Evolutionary conservation across 225 moss, liverwort and hornwort genomes (phyloP).

Genomic region (Lunularia cruciata): DNA sequence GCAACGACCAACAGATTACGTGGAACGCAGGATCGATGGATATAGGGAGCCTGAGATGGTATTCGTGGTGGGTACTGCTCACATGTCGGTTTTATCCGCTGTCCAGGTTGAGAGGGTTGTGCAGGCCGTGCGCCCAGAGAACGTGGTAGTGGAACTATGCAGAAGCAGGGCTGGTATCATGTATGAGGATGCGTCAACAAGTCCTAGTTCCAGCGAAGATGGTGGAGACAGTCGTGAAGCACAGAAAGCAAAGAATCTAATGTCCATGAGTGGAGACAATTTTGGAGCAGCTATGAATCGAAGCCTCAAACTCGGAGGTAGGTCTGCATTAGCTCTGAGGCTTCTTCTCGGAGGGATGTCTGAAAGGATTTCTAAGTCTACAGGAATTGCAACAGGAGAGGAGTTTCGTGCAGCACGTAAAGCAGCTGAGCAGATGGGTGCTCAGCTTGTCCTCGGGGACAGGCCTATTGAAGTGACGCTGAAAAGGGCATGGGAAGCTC

Average conservation of each 20-base stretch:
- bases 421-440: constrained; percentile 58
- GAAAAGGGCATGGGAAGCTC: constrained; percentile 67
- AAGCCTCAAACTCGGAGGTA: constrained; percentile 61
- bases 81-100: constrained; percentile 63
- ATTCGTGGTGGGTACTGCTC: constrained; percentile 72
- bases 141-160: constrained; percentile 76
- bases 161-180: constrained; percentile 86
- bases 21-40: constrained; percentile 65
- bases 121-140: constrained; percentile 57
- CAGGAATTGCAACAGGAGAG: constrained; percentile 66
- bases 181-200: constrained; percentile 41
- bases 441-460: constrained; percentile 75
- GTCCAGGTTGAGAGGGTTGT: constrained; percentile 56
- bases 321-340: constrained; percentile 67
- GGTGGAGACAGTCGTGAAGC: neutral
- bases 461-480: constrained; percentile 76
- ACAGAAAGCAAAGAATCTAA: constrained; percentile 40
- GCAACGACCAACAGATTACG: constrained; percentile 43
- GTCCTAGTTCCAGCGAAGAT: neutral
- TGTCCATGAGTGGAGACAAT: constrained; percentile 69
- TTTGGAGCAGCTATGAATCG: constrained; percentile 65
- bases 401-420: constrained; percentile 77
- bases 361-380: constrained; percentile 52
- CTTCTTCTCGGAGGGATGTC: constrained; percentile 65
- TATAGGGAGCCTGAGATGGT: constrained; percentile 70